A percentile compares a stretch with the other conserved stretches of the same genome.
Evolutionary conservation across 441 rosid species (phyloP).

Genomic region (Erodium chrysanthum): DNA sequence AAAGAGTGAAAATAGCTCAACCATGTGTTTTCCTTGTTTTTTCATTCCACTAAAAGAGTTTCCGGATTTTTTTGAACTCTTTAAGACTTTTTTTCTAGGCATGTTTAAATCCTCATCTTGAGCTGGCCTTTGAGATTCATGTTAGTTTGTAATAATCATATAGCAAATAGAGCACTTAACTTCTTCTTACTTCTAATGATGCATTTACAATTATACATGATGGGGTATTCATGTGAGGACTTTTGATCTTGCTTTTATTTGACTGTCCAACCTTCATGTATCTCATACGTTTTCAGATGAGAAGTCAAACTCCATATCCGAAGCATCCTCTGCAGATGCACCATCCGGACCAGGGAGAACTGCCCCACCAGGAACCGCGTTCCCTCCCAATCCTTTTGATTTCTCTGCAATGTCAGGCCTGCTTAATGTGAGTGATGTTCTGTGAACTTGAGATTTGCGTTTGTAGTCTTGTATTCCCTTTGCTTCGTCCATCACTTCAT

Average conservation of each 20-base stretch:
- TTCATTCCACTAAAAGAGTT: neutral
- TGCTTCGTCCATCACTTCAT: neutral
- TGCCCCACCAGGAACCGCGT: constrained; percentile 34
- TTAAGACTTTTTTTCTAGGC: neutral
- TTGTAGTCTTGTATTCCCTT: neutral
- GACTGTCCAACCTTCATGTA: neutral
- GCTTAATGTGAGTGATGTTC: constrained; percentile 49
- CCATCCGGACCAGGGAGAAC: constrained; percentile 27
- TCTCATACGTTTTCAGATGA: constrained; percentile 27
- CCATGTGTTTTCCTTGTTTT: neutral
- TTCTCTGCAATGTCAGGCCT: constrained; percentile 79
- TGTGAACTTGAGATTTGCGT: neutral
- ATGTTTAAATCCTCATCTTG: neutral
- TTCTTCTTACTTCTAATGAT: neutral
- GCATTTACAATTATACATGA: neutral
- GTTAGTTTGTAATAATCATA: too few species aligned
- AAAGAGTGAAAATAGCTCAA: neutral
- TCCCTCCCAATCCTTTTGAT: constrained; percentile 51
- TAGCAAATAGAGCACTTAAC: neutral
- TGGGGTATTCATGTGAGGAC: neutral
- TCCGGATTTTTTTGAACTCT: neutral
- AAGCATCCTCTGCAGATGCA: constrained; percentile 33
- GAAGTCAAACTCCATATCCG: constrained; percentile 32
- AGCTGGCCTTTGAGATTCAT: neutral
- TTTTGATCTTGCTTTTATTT: neutral